Base-by-base conservation (phyloP, 768 basidiomycete genomes). In the Leccinum imitatum region DNA sequence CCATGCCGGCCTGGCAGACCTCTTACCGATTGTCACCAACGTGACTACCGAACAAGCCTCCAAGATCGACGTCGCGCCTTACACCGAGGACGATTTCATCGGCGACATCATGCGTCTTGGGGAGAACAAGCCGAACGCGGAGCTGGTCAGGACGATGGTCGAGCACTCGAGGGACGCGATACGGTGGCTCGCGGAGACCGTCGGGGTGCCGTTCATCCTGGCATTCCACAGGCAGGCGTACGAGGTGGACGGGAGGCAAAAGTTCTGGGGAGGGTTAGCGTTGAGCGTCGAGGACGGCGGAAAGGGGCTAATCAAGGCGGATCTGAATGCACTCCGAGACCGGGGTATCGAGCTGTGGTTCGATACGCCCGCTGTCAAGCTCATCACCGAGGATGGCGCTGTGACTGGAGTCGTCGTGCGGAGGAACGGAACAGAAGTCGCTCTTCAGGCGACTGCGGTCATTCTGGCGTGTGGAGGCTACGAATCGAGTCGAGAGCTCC, bases 211-310 rank as follows among this genome's bases (percentile, higher is more conserved):
- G 2, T 89, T 87, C 72, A 71, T 72, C 23, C 72, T 89, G 21
- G 79, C 86, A 6, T 86, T 86, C 68, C 78, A 88, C 67, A 76
- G 87, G 10, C 87, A 89, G 67, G 87, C 87, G 10, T 89, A 88
- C 70, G 79, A 84, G 56, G 81, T 87, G 30, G 73, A 80, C 21
- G 86, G 85, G 44, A 76, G 81, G 58, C 81, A 85, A 63, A 85
- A 79, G 61, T 89, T 89, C 66, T 89, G 87, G 87, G 87, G 87
- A 21, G 88, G 87, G 6, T 72, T 89, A 72, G 85, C 80, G 9
- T 76, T 88, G 25, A 79, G 81, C 63, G 82, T 84, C n/a, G 77
- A 82, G 56, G 82, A 83, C 41, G 87, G 87, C 2, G 87, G 88
- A 11, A 89, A 88, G 67, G 87, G 88, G 2, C 72, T 89, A 11